Percentiles rank a stretch among this genome's conserved stretches.
Evolutionary conservation across 1,139 yeast genomes (phyloP).

Genomic region (Scheffersomyces titani): DNA sequence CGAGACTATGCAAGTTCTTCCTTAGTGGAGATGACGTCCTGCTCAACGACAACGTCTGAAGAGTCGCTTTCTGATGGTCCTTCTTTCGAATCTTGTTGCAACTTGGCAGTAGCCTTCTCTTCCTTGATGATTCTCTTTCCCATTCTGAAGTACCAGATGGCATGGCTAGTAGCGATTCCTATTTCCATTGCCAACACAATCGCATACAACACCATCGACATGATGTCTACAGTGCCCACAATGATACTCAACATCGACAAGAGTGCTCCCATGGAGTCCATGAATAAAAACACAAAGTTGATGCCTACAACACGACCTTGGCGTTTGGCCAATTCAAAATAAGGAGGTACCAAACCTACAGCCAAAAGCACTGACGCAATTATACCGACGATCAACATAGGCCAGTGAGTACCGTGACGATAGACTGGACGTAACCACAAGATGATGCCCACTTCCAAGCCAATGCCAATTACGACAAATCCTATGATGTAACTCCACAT

Average conservation of each 20-base stretch:
- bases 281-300: slow-evolving; percentile 73
- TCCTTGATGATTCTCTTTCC: slow-evolving; percentile 26
- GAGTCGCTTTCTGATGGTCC: background rate
- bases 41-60: background rate
- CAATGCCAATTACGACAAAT: slow-evolving; percentile 52
- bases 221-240: slow-evolving; percentile 63
- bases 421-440: slow-evolving; percentile 70
- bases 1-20: background rate
- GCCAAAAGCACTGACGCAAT: slow-evolving; percentile 77
- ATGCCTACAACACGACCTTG: slow-evolving; percentile 86
- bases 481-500: slow-evolving; percentile 35
- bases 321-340: slow-evolving; percentile 77
- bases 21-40: background rate
- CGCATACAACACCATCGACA: slow-evolving; percentile 77
- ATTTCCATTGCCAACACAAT: slow-evolving; percentile 72
- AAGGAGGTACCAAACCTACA: slow-evolving; percentile 83
- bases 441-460: slow-evolving; percentile 68
- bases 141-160: slow-evolving; percentile 67
- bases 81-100: background rate
- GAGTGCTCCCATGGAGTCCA: slow-evolving; percentile 82
- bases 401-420: slow-evolving; percentile 68
- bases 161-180: slow-evolving; percentile 73
- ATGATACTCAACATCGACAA: slow-evolving; percentile 68
- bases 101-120: slow-evolving; percentile 18
- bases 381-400: slow-evolving; percentile 74